Conservation (phyloP, 225 moss, liverwort and hornwort species). For the Antitrichia curtipendula region DNA sequence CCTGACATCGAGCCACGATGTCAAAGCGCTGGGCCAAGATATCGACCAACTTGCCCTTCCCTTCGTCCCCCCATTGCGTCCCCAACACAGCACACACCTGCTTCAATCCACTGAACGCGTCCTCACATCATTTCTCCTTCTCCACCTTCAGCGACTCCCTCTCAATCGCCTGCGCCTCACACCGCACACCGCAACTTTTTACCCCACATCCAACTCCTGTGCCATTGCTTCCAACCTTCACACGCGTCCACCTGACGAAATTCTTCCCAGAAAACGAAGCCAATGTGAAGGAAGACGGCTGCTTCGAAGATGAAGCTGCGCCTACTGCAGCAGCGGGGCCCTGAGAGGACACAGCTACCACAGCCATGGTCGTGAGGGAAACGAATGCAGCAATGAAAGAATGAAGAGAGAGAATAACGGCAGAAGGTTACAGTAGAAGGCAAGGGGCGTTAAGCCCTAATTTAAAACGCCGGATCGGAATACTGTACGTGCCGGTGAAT, state of each 20-base stretch:
- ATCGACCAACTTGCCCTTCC: conserved; percentile 93
- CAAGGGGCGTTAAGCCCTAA: background rate
- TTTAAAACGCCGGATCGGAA: background rate
- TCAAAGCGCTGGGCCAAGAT: conserved; percentile 88
- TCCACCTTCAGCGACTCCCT: conserved; percentile 16
- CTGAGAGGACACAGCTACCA: conserved; percentile 31
- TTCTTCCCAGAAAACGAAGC: background rate
- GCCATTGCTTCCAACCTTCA: background rate
- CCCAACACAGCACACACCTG: conserved; percentile 94
- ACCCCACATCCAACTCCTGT: background rate
- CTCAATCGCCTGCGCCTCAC: conserved; percentile 45
- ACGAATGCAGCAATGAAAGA: background rate
- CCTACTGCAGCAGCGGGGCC: background rate
- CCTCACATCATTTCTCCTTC: conserved; percentile 7
- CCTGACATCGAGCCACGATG: conserved; percentile 92
- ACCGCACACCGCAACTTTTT: conserved; percentile 2
- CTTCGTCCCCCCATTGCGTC: conserved; percentile 98
- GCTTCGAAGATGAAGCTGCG: background rate
- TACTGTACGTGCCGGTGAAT: no score
- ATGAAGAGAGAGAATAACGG: no score
- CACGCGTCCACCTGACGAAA: background rate
- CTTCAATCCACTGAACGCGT: conserved; percentile 51
- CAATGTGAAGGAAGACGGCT: background rate
- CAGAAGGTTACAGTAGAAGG: background rate
- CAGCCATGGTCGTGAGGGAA: conserved; percentile 1